These are phyloP conservation scores for Cyclotella distinguenda DNA, from an alignment of 108 stramenopile species.

Conservation along the genomic window DNA sequence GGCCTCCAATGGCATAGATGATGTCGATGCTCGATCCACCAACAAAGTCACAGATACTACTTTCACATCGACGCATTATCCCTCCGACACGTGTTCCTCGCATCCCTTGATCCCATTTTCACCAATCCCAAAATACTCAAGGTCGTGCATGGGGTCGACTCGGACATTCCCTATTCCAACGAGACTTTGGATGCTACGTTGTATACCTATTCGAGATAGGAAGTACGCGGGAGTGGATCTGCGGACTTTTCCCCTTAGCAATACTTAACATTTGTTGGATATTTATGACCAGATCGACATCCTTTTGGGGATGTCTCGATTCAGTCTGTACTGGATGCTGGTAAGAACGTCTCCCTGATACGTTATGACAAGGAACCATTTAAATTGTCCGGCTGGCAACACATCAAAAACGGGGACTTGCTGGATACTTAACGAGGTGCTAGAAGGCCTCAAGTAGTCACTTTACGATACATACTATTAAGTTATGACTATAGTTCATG, in stretches of 20 bases:
- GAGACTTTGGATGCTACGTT: slow-evolving; percentile 96
- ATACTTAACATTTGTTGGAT: slow-evolving; percentile 94
- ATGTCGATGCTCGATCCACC: not conserved
- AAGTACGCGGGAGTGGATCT: slow-evolving; percentile 77
- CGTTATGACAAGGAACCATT: slow-evolving; percentile 89
- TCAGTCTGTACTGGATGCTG: slow-evolving; percentile 56
- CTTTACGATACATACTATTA: no score
- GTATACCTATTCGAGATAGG: slow-evolving; percentile 96
- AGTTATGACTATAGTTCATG: no score
- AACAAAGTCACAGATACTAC: slow-evolving; percentile 37
- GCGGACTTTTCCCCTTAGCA: slow-evolving; percentile 89
- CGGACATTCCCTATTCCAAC: slow-evolving; percentile 95
- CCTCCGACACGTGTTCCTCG: slow-evolving; percentile 61
- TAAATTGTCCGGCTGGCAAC: slow-evolving; percentile 73
- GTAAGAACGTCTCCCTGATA: slow-evolving; percentile 74
- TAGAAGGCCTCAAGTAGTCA: no score
- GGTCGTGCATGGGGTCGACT: slow-evolving; percentile 96
- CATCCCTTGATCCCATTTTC: slow-evolving; percentile 66
- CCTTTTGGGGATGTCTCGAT: slow-evolving; percentile 45
- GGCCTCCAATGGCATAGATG: no score
- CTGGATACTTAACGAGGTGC: slow-evolving; percentile 7
- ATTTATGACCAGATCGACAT: slow-evolving; percentile 76
- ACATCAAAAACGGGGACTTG: slow-evolving; percentile 15
- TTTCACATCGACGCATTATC: slow-evolving; percentile 94
- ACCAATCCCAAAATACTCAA: slow-evolving; percentile 93